Conservation (phyloP, 352 stramenopile genomes). For the Lagenidium sp. region DNA sequence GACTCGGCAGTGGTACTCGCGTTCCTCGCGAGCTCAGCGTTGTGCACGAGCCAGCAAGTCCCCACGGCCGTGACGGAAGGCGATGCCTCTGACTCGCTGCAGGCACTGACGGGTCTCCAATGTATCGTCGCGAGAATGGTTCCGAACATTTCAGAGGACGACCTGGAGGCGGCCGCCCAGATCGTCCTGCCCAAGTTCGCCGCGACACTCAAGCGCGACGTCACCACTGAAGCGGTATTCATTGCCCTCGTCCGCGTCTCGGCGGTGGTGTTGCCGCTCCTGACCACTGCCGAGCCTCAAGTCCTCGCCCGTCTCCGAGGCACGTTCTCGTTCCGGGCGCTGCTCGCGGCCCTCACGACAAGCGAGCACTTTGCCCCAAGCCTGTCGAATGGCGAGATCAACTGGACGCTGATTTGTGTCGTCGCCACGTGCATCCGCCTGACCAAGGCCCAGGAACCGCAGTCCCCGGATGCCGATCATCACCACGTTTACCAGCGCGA, state of each 20-base stretch:
- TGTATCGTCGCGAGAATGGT: too few species aligned
- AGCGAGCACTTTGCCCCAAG: slow-evolving; percentile 2
- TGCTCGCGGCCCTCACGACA: slow-evolving; percentile 9
- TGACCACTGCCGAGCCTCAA: too few species aligned
- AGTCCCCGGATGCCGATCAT: too few species aligned
- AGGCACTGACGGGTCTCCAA: too few species aligned
- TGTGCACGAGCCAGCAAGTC: neutral
- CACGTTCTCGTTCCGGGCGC: too few species aligned
- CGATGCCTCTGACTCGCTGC: too few species aligned
- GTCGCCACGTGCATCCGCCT: slow-evolving; percentile 30
- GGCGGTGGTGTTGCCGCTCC: neutral
- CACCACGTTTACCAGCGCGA: slow-evolving; percentile 30
- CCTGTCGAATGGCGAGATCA: slow-evolving; percentile 7
- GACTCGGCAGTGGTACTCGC: neutral
- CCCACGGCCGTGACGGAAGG: neutral
- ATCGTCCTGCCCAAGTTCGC: too few species aligned
- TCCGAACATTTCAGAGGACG: too few species aligned
- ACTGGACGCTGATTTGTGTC: slow-evolving; percentile 28
- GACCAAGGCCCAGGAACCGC: too few species aligned
- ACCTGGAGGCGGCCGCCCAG: too few species aligned
- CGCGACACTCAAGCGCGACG: neutral
- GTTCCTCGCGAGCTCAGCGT: neutral
- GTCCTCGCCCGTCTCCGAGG: too few species aligned
- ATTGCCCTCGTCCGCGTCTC: neutral
- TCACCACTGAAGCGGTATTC: neutral